Conservation (phyloP, 495 filamentous ascomycete species). For the Penicillium riverlandense region DNA sequence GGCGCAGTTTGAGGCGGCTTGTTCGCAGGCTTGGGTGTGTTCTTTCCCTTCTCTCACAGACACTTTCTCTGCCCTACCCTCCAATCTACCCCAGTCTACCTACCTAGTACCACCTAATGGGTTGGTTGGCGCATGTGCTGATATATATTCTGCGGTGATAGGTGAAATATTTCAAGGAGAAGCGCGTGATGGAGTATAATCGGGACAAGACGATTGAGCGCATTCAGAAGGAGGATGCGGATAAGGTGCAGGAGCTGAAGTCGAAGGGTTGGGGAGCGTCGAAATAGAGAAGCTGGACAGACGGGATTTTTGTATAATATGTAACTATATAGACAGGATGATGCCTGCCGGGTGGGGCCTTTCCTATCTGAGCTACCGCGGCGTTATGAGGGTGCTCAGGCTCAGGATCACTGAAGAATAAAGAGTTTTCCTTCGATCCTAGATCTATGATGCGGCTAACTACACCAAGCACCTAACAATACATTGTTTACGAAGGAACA, state of each 20-base stretch:
- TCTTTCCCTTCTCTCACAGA: no score
- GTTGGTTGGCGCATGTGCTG: conserved; percentile 2
- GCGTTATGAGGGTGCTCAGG: no score
- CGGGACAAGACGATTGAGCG: conserved; percentile 71
- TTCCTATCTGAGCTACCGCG: no score
- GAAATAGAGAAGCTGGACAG: not conserved
- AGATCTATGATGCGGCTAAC: no score
- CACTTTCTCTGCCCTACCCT: no score
- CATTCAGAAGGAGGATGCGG: conserved; percentile 71
- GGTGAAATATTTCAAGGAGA: conserved; percentile 97
- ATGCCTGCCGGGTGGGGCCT: no score
- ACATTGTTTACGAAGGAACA: no score
- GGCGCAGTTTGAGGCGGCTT: conserved; percentile 64
- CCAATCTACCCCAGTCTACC: no score
- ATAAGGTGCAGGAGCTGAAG: conserved; percentile 48
- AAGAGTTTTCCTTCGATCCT: no score
- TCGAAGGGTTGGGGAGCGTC: conserved; percentile 27
- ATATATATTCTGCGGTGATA: conserved; percentile 25
- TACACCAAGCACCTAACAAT: no score
- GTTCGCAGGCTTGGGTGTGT: conserved; percentile 75
- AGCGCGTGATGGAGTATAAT: conserved; percentile 84
- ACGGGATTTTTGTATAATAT: conserved; percentile 12
- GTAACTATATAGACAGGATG: no score
- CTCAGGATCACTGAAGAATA: no score
- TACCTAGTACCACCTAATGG: not conserved